Percentiles rank a stretch among this genome's conserved stretches.
These are phyloP conservation scores for Yarrowia galli DNA, from an alignment of 1,139 yeast species.

Conservation along the genomic window DNA sequence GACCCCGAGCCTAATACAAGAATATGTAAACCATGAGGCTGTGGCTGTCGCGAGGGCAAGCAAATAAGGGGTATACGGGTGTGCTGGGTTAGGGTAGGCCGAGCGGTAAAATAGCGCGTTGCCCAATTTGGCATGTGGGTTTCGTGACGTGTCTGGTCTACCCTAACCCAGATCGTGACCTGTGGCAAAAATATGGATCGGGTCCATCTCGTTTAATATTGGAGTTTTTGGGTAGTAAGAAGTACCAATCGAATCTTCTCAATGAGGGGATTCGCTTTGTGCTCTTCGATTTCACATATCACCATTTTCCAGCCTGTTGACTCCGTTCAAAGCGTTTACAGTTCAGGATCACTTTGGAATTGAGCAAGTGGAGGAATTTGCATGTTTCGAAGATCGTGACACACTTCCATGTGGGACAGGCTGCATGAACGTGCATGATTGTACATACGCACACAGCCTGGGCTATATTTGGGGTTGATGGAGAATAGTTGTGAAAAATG, in stretches of 20 bases:
- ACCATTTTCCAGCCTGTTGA: background rate
- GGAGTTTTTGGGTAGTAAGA: too few species aligned
- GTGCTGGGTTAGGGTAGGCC: background rate
- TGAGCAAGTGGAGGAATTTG: conserved; percentile 13
- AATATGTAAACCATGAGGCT: conserved; percentile 20
- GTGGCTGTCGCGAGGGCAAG: conserved; percentile 33
- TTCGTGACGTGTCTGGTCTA: background rate
- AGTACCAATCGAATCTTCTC: too few species aligned
- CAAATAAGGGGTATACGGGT: conserved; percentile 15
- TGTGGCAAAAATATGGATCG: background rate
- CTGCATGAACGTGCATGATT: background rate
- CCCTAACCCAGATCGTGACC: background rate
- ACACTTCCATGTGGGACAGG: background rate
- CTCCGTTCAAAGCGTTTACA: background rate
- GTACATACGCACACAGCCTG: conserved; percentile 5
- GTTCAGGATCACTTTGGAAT: background rate
- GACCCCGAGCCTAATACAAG: background rate
- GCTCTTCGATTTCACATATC: background rate
- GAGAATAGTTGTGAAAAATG: background rate
- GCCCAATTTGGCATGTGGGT: conserved; percentile 1
- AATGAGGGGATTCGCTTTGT: too few species aligned
- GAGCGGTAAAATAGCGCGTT: background rate
- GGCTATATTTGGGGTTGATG: background rate
- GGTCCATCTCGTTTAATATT: too few species aligned
- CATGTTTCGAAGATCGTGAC: conserved; percentile 25